These are phyloP conservation scores for Ettlia oleoabundans DNA, from an alignment of 139 green algal species.

Conservation along the genomic window DNA sequence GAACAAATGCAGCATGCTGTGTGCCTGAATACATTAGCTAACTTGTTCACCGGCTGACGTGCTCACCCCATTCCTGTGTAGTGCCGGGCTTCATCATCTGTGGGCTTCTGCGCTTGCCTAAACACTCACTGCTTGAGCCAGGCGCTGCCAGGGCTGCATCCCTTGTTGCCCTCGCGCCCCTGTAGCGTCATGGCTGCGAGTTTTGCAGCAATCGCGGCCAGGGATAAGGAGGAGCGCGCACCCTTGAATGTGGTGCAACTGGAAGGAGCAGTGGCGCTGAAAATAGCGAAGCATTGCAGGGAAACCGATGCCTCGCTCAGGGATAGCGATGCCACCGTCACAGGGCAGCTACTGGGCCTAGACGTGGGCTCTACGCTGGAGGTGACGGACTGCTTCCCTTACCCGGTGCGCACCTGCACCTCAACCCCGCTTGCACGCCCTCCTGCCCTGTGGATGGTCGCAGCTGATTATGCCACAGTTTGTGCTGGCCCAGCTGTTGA, in stretches of 20 bases:
- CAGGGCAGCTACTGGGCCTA: constrained; percentile 96
- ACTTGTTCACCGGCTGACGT: no score
- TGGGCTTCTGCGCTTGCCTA: no score
- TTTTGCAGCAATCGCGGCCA: constrained; percentile 48
- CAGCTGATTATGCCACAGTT: no score
- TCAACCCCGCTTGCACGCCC: no score
- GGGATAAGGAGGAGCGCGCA: constrained; percentile 56
- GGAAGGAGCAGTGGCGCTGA: constrained; percentile 84
- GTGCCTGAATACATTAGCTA: no score
- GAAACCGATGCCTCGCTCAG: constrained; percentile 42
- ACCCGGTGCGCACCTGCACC: constrained; percentile 75
- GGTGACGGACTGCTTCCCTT: constrained; percentile 98
- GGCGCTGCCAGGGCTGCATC: no score
- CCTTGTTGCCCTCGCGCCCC: not conserved
- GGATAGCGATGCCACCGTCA: constrained; percentile 67
- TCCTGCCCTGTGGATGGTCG: no score
- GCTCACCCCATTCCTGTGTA: no score
- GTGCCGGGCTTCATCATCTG: no score
- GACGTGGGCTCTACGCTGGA: constrained; percentile 96
- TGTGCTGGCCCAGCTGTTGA: no score
- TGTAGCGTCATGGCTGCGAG: constrained; percentile 17
- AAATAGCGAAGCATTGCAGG: constrained; percentile 97
- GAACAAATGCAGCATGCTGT: no score
- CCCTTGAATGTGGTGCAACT: constrained; percentile 75
- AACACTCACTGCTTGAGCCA: no score